Evolutionary conservation across 2,329 filamentous ascomycete species (phyloP), one percentile per base, ranked within the genome.

Genomic region (Paecilomyces dactylethromorphus): DNA sequence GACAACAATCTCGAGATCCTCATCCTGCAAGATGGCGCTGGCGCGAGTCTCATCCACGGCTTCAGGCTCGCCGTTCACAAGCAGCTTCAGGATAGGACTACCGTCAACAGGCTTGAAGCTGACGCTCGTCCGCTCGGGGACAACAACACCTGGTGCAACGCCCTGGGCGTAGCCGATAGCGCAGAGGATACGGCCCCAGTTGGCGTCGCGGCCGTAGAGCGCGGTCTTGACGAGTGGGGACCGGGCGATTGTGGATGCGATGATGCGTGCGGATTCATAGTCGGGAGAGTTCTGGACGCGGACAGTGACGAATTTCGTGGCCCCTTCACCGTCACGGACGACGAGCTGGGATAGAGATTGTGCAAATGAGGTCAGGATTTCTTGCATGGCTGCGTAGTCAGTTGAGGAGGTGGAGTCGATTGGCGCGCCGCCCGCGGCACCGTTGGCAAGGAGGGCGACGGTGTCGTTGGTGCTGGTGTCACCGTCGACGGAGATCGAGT

Each of bases 401-500:
- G 71, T 56, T 74, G 84, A 66, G 68, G 77, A 62, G 53, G 71
- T 66, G 1, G 81, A 80, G 0, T 78, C 74, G 56, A 93, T 82
- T 57, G 84, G 80, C 13, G 82, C 75, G 18, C 90, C 91, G 57
- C 91, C 91, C 0, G 91, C 93, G 18, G 91, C 92, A 62, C 94
- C 94, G 74, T 99, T 99, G 63, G 94, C 93, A n/a, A 99, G 84
- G 58, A 99, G 81, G 3, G 92, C 92, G 29, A 97, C 85, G 0
- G 93, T 97, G 78, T 99, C 94, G 77, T 99, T 99, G 60, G 94
- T 99, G 62, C 90, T 96, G 8, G 92, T 97, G 76, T 97, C 94
- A 60, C 94, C 94, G 74, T 99, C 94, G 61, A 99, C 90, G 62
- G 91, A 95, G 73, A 99, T 97, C 74, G 89, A 89, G 82, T 99